phyloP scores from a whole-genome alignment of 768 basidiomycete genomes.

The Suillus cothurnatus region DNA sequence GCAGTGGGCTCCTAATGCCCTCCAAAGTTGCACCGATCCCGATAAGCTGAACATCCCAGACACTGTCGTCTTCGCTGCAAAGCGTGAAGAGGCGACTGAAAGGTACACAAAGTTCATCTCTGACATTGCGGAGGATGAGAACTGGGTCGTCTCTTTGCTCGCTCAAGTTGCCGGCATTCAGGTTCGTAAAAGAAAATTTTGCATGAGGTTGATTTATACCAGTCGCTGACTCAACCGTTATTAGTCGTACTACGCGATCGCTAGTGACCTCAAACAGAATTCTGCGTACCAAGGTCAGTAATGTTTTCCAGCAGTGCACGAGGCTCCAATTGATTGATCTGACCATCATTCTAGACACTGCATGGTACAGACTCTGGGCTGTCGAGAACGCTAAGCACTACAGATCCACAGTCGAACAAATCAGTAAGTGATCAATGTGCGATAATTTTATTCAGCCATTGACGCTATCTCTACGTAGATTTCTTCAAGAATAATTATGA shows the following conservation, averaged over 20 bases:
- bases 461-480: not conserved
- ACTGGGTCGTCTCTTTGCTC: conserved; percentile 14
- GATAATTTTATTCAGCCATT: not conserved
- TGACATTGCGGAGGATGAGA: conserved; percentile 5
- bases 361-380: conserved; percentile 1
- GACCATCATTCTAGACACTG: not conserved
- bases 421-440: not conserved
- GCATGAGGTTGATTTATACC: not conserved
- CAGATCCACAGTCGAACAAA: not conserved
- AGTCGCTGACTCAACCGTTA: not conserved
- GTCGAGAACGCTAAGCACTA: conserved; percentile 4
- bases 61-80: conserved; percentile 10
- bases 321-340: not conserved
- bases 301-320: not conserved
- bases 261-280: not conserved
- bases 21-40: conserved; percentile 11
- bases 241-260: conserved; percentile 1
- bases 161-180: conserved; percentile 20
- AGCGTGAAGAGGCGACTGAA: conserved; percentile 6
- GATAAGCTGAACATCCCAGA: conserved; percentile 11
- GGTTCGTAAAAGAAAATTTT: not conserved
- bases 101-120: conserved; percentile 15
- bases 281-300: not conserved
- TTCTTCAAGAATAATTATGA: conserved; percentile 5
- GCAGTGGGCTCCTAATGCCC: conserved; percentile 8